Evolutionary conservation across 192 early-diverging fungal genomes (phyloP), one percentile per base, ranked within the genome.

Genomic region (Backusella tuberculispora): DNA sequence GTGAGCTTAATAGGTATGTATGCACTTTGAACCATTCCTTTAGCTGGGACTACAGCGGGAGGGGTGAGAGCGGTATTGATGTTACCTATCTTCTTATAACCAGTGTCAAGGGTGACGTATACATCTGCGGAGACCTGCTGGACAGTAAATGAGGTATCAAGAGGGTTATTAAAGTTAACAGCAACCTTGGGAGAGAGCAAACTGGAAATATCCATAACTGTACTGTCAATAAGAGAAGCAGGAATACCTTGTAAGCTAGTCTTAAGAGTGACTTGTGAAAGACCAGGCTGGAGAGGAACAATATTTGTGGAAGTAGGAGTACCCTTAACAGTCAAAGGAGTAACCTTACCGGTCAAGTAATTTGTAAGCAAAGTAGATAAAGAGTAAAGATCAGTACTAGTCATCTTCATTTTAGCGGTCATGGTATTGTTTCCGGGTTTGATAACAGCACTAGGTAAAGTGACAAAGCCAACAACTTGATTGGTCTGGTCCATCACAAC

Each of bases 371-470:
- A 15, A 19, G 75, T 66, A 8, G 74, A 75, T n/a, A 71, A 73
- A 37, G 83, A 80, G 34, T 69, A 65, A 56, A 76, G 46, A 43
- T 75, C 74, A 0, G 74, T 43, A 34, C 67, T 50, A 63, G 48
- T 68, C 40, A 89, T 53, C 15, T 85, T 80, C 73, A 87, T 83
- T 19, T 74, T 65, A 21, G 80, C 82, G 19, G 78, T 64, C 37
- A 81, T 71, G 15, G 70, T 79, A 60, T 89, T 89, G 40, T 17
- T 63, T 64, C 88, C 88, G 46, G 86, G 86, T 21, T 72, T 72
- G 43, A 89, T 72, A 17, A 78, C 71, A 63, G 85, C 77, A 73
- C 84, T 74, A 10, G 69, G 38, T 14, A 87, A 74, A 17, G 81
- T 14, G 34, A 84, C 85, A 66, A 63, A 68, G 69, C 86, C 88